These are phyloP conservation scores for Didymellaceae sp. DNA, from an alignment of 2,329 filamentous ascomycete species.

Conservation along the genomic window DNA sequence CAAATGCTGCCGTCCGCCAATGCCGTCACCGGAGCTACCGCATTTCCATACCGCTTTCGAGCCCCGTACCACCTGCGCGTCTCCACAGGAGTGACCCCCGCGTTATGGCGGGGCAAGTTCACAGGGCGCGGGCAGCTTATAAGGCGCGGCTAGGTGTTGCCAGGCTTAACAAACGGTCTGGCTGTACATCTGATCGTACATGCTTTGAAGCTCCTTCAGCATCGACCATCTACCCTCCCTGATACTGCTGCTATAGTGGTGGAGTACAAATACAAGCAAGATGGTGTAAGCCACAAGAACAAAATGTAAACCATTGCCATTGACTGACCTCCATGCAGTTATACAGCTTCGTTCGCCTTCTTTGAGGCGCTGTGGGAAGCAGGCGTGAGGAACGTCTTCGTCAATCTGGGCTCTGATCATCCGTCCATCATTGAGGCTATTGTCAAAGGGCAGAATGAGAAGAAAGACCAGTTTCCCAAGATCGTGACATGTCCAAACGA, in stretches of 20 bases:
- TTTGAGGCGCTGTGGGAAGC: slow-evolving; percentile 79
- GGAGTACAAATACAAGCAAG: slow-evolving; percentile 2
- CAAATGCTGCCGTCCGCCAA: slow-evolving; percentile 2
- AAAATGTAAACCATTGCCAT: background rate
- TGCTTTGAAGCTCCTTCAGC: background rate
- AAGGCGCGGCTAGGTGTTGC: too few species aligned
- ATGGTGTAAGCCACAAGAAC: slow-evolving; percentile 29
- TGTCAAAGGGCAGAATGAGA: slow-evolving; percentile 75
- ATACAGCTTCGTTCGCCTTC: slow-evolving; percentile 81
- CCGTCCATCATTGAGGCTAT: slow-evolving; percentile 82
- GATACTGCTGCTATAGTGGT: background rate
- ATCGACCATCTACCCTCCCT: background rate
- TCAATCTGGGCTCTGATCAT: slow-evolving; percentile 74
- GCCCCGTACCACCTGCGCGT: slow-evolving; percentile 2
- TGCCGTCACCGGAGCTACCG: slow-evolving; percentile 5
- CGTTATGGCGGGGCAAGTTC: slow-evolving; percentile 13
- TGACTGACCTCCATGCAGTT: slow-evolving; percentile 44
- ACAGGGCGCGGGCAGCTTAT: slow-evolving; percentile 8
- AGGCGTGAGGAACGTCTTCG: slow-evolving; percentile 58
- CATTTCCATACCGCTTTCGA: slow-evolving; percentile 7
- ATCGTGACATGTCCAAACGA: slow-evolving; percentile 84
- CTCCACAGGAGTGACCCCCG: slow-evolving; percentile 14
- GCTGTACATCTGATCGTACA: background rate
- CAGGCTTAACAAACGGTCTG: background rate
- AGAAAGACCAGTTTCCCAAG: slow-evolving; percentile 68